Conservation (phyloP, 306 rosid genomes). For the Inga leiocalycina region DNA sequence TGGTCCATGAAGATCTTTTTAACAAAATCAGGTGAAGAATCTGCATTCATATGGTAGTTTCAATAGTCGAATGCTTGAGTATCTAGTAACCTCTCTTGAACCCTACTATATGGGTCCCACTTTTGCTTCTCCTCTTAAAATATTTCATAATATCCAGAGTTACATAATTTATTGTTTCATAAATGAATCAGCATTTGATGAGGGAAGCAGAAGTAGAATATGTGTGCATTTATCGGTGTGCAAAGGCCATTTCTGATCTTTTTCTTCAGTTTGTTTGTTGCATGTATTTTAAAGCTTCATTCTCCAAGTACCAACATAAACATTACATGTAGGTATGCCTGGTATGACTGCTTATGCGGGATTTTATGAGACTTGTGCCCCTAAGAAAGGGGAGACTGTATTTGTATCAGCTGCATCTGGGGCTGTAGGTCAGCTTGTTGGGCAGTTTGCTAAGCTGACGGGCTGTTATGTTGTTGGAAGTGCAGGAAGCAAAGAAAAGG, state of each 20-base stretch:
- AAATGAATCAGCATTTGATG: background rate
- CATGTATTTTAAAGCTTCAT: background rate
- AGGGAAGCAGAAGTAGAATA: background rate
- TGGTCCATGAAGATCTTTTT: background rate
- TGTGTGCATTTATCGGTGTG: background rate
- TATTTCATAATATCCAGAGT: background rate
- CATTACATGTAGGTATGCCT: conserved; percentile 10
- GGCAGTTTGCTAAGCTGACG: background rate
- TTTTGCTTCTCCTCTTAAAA: background rate
- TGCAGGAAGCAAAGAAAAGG: conserved; percentile 24
- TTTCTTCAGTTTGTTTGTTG: background rate
- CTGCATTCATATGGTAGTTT: background rate
- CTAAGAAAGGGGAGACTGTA: conserved; percentile 9
- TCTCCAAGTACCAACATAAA: background rate
- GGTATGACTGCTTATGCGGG: conserved; percentile 3
- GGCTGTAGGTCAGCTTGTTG: conserved; percentile 9
- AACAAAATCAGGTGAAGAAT: background rate
- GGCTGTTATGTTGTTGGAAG: conserved; percentile 29
- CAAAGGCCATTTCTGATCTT: background rate
- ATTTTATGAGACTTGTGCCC: background rate
- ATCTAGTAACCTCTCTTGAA: too few relatives aligned
- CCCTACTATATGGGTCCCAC: background rate
- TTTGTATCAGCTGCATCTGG: conserved; percentile 16
- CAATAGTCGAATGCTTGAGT: too few relatives aligned
- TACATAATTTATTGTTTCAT: background rate